A percentile compares a stretch with the other conserved stretches of the same genome.
Conservation (phyloP, 2,329 filamentous ascomycete genomes). For the Bertia moriformis region DNA sequence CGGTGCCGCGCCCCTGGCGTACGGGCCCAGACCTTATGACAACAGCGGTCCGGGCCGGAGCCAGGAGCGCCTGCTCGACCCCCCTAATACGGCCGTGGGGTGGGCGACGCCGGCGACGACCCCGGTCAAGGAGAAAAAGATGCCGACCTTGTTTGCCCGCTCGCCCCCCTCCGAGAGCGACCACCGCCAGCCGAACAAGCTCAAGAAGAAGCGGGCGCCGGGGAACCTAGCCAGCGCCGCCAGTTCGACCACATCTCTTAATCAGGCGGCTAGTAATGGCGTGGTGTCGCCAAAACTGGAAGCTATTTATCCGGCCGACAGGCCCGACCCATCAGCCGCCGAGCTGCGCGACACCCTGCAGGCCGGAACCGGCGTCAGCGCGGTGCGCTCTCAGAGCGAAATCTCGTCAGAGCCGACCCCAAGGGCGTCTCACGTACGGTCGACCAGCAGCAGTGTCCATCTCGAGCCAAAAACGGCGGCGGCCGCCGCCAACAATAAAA, state of each 20-base stretch:
- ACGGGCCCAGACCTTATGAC: too few species aligned
- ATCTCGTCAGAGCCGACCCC: constrained; percentile 28
- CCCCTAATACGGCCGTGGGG: too few species aligned
- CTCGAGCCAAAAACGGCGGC: constrained; percentile 23
- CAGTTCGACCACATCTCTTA: background rate
- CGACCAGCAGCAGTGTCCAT: constrained; percentile 24
- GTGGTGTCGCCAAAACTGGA: background rate
- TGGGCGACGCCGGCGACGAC: constrained; percentile 32
- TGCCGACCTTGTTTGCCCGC: constrained; percentile 58
- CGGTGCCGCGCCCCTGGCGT: constrained; percentile 11
- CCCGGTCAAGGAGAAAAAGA: constrained; percentile 48
- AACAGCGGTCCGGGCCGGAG: constrained; percentile 23
- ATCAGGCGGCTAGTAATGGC: too few species aligned
- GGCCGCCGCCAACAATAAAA: too few species aligned
- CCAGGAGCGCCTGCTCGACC: constrained; percentile 30
- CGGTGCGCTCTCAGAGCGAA: constrained; percentile 10
- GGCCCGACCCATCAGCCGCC: background rate
- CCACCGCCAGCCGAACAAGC: constrained; percentile 68
- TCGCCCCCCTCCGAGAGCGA: constrained; percentile 42
- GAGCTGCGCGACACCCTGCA: background rate
- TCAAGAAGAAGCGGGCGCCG: constrained; percentile 68
- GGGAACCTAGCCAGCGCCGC: constrained; percentile 5
- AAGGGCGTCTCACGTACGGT: constrained; percentile 27
- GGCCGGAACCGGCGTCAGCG: constrained; percentile 4
- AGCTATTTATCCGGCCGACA: background rate